phyloP scores from a whole-genome alignment of 176 grass and related monocot species.

The Oryza glaberrima region DNA sequence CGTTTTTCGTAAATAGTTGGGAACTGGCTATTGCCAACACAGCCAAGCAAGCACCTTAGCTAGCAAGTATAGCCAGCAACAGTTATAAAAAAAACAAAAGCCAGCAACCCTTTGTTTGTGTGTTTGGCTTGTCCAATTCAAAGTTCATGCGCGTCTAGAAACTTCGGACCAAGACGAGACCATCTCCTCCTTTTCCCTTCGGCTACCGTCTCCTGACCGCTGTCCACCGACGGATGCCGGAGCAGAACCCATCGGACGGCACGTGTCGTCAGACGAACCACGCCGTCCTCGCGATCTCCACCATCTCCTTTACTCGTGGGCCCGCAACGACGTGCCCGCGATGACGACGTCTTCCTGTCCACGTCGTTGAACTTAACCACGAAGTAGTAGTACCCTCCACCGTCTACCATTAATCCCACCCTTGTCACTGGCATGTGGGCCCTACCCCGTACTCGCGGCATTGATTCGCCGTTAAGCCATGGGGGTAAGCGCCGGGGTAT shows the following conservation, averaged over 20 bases:
- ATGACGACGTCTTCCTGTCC: conserved; percentile 16
- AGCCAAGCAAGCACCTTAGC: too few relatives aligned
- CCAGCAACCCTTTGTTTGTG: neutral
- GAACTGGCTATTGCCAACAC: too few relatives aligned
- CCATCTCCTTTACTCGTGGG: conserved; percentile 9
- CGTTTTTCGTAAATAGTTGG: too few relatives aligned
- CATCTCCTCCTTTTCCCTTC: neutral
- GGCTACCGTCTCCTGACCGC: neutral
- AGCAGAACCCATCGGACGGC: neutral
- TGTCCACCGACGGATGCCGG: conserved; percentile 10
- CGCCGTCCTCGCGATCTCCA: conserved; percentile 20
- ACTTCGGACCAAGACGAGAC: neutral
- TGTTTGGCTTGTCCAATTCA: neutral
- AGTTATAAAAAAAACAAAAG: too few relatives aligned
- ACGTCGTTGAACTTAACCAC: conserved; percentile 3
- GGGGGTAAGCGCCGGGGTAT: neutral
- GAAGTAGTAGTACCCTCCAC: conserved; percentile 20
- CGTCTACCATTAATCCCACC: neutral
- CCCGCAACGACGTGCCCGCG: neutral
- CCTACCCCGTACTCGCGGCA: neutral
- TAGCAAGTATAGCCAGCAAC: neutral
- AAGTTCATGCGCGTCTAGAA: conserved; percentile 30
- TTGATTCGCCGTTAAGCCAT: conserved; percentile 22
- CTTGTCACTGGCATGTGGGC: neutral
- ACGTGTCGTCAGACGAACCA: neutral